These are phyloP conservation scores for Boletus rubescentipes DNA, from an alignment of 768 basidiomycete species.

Conservation along the genomic window DNA sequence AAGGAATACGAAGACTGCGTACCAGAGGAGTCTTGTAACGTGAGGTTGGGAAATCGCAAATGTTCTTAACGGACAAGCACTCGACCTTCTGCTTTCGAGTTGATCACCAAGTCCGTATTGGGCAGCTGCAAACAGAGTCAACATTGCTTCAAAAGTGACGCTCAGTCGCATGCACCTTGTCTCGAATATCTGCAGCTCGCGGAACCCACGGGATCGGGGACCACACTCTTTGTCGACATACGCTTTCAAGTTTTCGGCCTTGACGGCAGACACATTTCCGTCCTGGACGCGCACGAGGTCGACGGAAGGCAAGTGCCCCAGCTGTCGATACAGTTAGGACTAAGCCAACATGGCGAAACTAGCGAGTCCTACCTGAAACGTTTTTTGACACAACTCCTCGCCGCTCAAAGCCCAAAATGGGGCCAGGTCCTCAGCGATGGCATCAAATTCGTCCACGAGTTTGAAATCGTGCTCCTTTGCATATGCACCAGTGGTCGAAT, in stretches of 20 bases:
- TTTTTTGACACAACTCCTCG: conserved; percentile 66
- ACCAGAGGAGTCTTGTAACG: conserved; percentile 40
- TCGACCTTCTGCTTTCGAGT: conserved; percentile 90
- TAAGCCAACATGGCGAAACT: neutral
- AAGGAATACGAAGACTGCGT: conserved; percentile 1
- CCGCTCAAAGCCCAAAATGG: conserved; percentile 83
- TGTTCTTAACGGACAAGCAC: conserved; percentile 94
- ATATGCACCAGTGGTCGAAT: conserved; percentile 92
- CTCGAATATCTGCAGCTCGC: conserved; percentile 67
- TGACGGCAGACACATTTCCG: conserved; percentile 60
- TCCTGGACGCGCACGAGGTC: conserved; percentile 78
- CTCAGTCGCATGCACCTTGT: conserved; percentile 45
- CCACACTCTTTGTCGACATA: conserved; percentile 69
- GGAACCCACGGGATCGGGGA: conserved; percentile 76
- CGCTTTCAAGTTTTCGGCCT: conserved; percentile 49
- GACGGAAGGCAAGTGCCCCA: conserved; percentile 77
- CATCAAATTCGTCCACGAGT: conserved; percentile 89
- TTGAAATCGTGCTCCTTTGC: conserved; percentile 68
- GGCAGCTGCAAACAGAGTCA: conserved; percentile 56
- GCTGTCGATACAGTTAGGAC: conserved; percentile 40
- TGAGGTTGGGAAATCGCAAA: conserved; percentile 67
- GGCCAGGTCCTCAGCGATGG: conserved; percentile 71
- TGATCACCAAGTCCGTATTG: conserved; percentile 93
- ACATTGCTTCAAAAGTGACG: neutral
- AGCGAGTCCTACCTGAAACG: conserved; percentile 45